phyloP scores from a whole-genome alignment of 2,329 filamentous ascomycete genomes.

The Verticillium longisporum region DNA sequence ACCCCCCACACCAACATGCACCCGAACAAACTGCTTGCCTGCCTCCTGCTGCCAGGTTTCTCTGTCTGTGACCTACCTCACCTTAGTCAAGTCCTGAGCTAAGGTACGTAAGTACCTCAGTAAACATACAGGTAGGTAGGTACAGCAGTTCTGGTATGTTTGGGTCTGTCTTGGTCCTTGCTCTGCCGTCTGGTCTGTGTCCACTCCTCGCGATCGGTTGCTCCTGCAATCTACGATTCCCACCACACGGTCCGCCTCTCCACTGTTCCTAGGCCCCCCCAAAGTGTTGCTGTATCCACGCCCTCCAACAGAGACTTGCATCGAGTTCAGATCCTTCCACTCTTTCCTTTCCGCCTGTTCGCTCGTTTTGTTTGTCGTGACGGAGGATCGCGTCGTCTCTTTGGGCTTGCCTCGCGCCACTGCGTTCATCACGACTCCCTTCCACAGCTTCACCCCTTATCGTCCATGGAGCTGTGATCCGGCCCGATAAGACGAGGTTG shows the following conservation, averaged over 20 bases:
- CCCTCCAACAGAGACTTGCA: neutral
- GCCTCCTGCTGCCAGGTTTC: neutral
- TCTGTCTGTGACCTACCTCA: neutral
- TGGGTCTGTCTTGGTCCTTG: neutral
- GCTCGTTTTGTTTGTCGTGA: neutral
- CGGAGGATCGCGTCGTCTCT: neutral
- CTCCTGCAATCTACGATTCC: neutral
- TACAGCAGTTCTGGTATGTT: neutral
- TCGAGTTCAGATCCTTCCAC: neutral
- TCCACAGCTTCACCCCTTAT: neutral
- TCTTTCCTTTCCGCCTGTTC: neutral
- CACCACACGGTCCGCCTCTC: neutral
- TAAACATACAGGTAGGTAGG: too few species aligned
- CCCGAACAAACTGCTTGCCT: neutral
- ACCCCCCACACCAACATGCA: neutral
- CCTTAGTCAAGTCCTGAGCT: too few species aligned
- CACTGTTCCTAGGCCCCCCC: neutral
- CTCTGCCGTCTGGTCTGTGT: neutral
- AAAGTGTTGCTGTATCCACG: neutral
- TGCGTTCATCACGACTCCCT: neutral
- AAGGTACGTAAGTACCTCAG: too few species aligned
- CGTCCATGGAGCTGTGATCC: constrained; percentile 2
- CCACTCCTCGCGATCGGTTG: neutral
- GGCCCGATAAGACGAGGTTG: neutral
- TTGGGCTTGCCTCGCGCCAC: neutral